A percentile compares a stretch with the other conserved stretches of the same genome.
phyloP scores from a whole-genome alignment of 345 rosid species.

The Eucalyptus cloeziana region DNA sequence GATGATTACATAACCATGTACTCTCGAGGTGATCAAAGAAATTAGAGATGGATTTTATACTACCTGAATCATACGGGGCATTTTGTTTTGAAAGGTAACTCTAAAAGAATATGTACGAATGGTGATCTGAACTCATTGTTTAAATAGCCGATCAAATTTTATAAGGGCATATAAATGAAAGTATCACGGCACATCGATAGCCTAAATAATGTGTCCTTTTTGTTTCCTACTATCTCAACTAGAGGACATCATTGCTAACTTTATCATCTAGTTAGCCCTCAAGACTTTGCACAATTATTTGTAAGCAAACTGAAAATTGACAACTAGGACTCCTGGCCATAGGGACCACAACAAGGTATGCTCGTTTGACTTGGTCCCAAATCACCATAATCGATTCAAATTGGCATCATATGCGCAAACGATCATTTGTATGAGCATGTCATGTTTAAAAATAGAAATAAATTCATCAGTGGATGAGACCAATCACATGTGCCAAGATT shows the following conservation, averaged over 20 bases:
- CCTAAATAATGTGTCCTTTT: neutral
- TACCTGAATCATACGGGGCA: rapidly evolving
- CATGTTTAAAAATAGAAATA: neutral
- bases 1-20: rapidly evolving
- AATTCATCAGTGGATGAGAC: neutral
- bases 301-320: neutral
- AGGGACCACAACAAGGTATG: neutral
- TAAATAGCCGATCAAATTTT: neutral
- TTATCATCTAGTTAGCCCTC: neutral
- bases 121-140: neutral
- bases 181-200: rapidly evolving
- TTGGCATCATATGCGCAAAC: neutral
- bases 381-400: neutral
- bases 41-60: neutral
- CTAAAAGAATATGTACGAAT: rapidly evolving
- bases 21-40: neutral
- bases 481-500: neutral
- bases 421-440: neutral
- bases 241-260: neutral
- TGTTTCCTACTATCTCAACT: neutral
- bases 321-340: neutral
- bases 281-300: neutral
- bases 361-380: neutral
- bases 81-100: rapidly evolving
- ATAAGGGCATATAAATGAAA: neutral